A percentile compares a stretch with the other conserved stretches of the same genome.
These are phyloP conservation scores for Xylaria longipes DNA, from an alignment of 495 filamentous ascomycete species.

Conservation along the genomic window DNA sequence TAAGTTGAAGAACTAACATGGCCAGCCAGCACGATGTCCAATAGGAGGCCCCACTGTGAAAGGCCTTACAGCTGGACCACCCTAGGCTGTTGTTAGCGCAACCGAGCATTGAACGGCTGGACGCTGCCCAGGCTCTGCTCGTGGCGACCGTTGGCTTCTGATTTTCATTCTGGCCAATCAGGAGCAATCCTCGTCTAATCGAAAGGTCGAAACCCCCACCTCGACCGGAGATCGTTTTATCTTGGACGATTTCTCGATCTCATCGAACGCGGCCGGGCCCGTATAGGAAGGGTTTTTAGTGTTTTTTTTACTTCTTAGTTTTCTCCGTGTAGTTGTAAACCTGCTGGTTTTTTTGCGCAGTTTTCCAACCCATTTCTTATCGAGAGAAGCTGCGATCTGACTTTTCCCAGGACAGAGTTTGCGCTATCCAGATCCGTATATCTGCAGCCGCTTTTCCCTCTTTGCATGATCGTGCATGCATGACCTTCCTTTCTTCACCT, in stretches of 20 bases:
- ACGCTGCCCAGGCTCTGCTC: neutral
- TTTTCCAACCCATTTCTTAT: neutral
- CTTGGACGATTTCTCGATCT: conserved; percentile 8
- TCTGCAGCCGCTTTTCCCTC: conserved; percentile 14
- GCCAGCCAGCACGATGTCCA: neutral
- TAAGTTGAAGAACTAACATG: neutral
- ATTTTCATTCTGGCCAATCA: neutral
- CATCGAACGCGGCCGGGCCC: conserved; percentile 13
- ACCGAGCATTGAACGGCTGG: neutral
- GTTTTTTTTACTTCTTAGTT: neutral
- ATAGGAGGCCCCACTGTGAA: neutral
- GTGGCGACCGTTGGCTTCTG: neutral
- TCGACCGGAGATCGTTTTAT: conserved; percentile 13
- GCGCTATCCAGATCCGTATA: conserved; percentile 14
- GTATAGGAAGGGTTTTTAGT: conserved; percentile 5
- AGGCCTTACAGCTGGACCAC: neutral
- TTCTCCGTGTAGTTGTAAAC: neutral
- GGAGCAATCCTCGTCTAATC: conserved; percentile 16
- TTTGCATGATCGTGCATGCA: conserved; percentile 17
- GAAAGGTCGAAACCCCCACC: conserved; percentile 18
- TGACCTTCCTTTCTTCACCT: conserved; percentile 18
- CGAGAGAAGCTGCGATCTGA: neutral
- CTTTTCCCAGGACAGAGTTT: conserved; percentile 5
- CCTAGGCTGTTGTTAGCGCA: neutral
- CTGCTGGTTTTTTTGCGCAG: neutral